These are phyloP conservation scores for Cryptococcus maquisensis DNA, from an alignment of 1,284 basidiomycete species.

Conservation along the genomic window DNA sequence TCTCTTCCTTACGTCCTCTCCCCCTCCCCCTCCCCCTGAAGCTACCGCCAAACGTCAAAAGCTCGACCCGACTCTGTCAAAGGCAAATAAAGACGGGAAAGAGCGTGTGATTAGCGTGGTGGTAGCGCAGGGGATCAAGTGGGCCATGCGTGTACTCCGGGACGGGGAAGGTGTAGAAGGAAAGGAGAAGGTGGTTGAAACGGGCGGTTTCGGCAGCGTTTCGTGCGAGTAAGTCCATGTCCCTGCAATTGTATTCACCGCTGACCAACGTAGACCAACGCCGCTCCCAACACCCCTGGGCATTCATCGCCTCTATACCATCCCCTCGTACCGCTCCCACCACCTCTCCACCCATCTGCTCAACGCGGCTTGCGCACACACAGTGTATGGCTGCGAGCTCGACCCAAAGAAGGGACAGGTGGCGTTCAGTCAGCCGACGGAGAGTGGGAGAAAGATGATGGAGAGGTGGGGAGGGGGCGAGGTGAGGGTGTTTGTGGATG, in stretches of 20 bases:
- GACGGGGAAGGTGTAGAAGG: constrained; percentile 9
- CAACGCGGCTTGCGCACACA: constrained; percentile 38
- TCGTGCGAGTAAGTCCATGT: constrained; percentile 49
- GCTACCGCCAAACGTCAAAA: constrained; percentile 15
- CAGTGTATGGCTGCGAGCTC: constrained; percentile 49
- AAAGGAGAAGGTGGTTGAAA: constrained; percentile 32
- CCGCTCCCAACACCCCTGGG: constrained; percentile 47
- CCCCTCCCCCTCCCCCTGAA: constrained; percentile 17
- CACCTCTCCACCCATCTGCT: constrained; percentile 43
- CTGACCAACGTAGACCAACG: constrained; percentile 31
- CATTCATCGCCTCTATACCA: constrained; percentile 51
- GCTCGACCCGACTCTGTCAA: constrained; percentile 1
- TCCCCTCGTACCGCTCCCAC: constrained; percentile 41
- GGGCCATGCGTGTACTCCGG: constrained; percentile 43
- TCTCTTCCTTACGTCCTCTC: constrained; percentile 42
- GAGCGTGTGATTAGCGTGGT: constrained; percentile 48
- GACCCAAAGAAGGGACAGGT: constrained; percentile 35
- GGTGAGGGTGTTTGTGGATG: constrained; percentile 46
- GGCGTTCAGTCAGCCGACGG: constrained; percentile 52
- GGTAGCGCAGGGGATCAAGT: constrained; percentile 48
- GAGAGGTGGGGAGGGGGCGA: constrained; percentile 42
- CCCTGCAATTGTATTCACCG: background rate
- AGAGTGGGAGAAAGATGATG: constrained; percentile 48
- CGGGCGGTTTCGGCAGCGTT: constrained; percentile 39
- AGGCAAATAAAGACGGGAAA: constrained; percentile 3